Base-by-base conservation (phyloP, 2,329 filamentous ascomycete species). In the Pyricularia pennisetigena region DNA sequence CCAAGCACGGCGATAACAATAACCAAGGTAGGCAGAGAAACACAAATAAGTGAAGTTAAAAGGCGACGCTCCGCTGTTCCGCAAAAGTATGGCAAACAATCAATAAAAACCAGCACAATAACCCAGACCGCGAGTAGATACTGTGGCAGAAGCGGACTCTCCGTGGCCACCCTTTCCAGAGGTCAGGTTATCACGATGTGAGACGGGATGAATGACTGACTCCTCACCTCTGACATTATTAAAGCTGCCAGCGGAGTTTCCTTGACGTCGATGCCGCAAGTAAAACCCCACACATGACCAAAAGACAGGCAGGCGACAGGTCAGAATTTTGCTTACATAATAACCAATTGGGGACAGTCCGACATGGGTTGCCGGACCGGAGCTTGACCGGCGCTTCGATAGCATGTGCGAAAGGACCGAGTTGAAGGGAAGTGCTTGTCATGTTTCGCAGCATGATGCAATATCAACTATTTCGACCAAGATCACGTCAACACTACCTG, bases 151-250 rank as follows among this genome's bases (percentile, higher is more conserved):
- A 28, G 24, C n/a, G 8, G 24, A 28, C 3, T 62, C 12, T 62
- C 26, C 24, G 24, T 62, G 24, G 59, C 26, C 14, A 28, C 26
- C 14, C 23, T 62, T 12, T 26, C 59, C 24, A 29, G 16, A 62
- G 59, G 59, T 62, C 59, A 62, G 59, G 59, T 62, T 62, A 16
- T 16, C 59, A 23, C 59, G 10, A 54, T 29, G n/a, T 49, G 41
- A 66, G 64, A 66, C 64, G 64, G 24, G 64, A 66, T 54, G 41
- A 57, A 49, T 66, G 64, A 66, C 64, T 66, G 35, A 30, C 57
- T 28, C 41, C 41, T 49, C 5, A 49, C 41, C 41, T 49, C 41
- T 49, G 41, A 49, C 41, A 49, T 49, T 49, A n/a, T 49, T 49
- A 49, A 49, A 29, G 26, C 23, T 28, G 26, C 24, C 59, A 62